Base-by-base conservation (phyloP, 371 early-diverging fungal genomes). In the Mucor mucedo region DNA sequence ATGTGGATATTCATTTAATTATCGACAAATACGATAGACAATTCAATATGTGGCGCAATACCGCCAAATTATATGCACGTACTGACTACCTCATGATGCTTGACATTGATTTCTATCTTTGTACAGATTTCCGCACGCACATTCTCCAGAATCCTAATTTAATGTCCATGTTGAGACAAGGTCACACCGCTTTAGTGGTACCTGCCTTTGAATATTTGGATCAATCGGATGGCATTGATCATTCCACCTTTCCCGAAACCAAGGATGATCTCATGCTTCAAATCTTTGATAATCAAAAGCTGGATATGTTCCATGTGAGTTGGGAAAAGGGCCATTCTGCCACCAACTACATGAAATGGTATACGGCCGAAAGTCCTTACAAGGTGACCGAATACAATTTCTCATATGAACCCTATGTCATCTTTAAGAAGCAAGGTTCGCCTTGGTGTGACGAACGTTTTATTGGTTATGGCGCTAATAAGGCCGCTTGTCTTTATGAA, bases 401-500 rank as follows among this genome's bases (percentile, higher is more conserved):
- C 42, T 84, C 85, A 1, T 89, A 89, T 58, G 89, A 89, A 60
- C 89, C 89, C 4, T 89, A 89, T 68, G 84, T 85, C 39, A 80
- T 89, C 44, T 76, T 84, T 60, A 83, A 77, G 58, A 81, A 83
- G 62, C 78, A 89, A 39, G 80, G 78, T 0, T 69, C 83, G 0
- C 87, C 87, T 11, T 89, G 89, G 89, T 88, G 90, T 52, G 88
- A 88, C 52, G 90, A 89, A 60, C 81, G 90, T 14, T 89, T 89
- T 66, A 83, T 88, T 47, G 90, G 90, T 4, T 89, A 89, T 66
- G 90, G 90, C 53, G 84, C 88, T 50, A 89, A 89, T 70, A 89
- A 89, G 65, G 88, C 88, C 27, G 90, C 90, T 16, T 89, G 90
- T 59, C 67, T 89, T 7, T 89, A 84, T 64, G 90, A 89, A 58